Conservation (phyloP, 2,329 filamentous ascomycete species). For the Moelleriella libera region DNA sequence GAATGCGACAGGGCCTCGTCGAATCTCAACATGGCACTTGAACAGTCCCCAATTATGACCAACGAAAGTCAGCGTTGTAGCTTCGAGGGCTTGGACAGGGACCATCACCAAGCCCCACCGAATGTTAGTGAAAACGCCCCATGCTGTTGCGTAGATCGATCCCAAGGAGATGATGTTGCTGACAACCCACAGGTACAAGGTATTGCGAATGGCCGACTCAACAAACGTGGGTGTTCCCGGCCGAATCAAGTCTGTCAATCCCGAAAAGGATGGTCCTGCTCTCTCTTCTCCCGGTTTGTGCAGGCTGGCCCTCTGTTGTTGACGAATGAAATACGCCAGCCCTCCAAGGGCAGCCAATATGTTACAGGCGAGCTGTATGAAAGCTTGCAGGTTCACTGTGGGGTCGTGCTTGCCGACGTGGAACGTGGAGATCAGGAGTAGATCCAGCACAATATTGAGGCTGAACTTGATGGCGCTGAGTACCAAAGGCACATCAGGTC, state of each 20-base stretch:
- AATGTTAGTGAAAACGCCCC: slow-evolving; percentile 62
- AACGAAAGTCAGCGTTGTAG: slow-evolving; percentile 49
- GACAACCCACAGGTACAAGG: slow-evolving; percentile 58
- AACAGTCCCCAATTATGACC: slow-evolving; percentile 50
- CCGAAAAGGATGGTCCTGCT: slow-evolving; percentile 20
- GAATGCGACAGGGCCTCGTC: slow-evolving; percentile 7
- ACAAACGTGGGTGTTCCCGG: slow-evolving; percentile 45
- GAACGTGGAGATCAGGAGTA: slow-evolving; percentile 52
- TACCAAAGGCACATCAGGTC: slow-evolving; percentile 53
- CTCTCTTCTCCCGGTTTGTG: not conserved
- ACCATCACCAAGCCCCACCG: slow-evolving; percentile 65
- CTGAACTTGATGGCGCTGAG: slow-evolving; percentile 50
- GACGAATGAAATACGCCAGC: slow-evolving; percentile 43
- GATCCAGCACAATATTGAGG: slow-evolving; percentile 52
- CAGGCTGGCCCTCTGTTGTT: not conserved
- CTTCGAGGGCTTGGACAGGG: slow-evolving; percentile 52
- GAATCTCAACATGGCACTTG: slow-evolving; percentile 12
- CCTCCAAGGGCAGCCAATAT: slow-evolving; percentile 39
- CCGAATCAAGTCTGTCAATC: slow-evolving; percentile 34
- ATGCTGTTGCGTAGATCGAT: slow-evolving; percentile 52
- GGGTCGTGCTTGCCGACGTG: slow-evolving; percentile 40
- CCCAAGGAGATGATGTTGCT: slow-evolving; percentile 49
- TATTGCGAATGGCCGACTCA: slow-evolving; percentile 54
- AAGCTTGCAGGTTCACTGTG: slow-evolving; percentile 49
- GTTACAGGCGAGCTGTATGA: slow-evolving; percentile 47